These are phyloP conservation scores for Byssothecium circinans DNA, from an alignment of 2,329 filamentous ascomycete genomes.

Conservation along the genomic window DNA sequence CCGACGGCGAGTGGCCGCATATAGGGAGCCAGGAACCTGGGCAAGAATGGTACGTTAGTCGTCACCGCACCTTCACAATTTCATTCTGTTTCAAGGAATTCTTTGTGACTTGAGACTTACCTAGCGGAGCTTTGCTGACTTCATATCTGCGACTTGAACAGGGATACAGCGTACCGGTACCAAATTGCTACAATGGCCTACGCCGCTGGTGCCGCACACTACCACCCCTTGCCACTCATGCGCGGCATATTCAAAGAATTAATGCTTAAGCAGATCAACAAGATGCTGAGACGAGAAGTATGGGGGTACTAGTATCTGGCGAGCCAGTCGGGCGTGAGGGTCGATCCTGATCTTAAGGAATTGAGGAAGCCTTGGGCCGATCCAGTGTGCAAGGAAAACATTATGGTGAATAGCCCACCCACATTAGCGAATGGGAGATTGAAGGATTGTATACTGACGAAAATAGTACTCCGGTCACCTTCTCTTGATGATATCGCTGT, in stretches of 20 bases:
- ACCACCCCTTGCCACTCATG: constrained; percentile 43
- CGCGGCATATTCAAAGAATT: constrained; percentile 41
- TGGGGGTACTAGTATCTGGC: constrained; percentile 51
- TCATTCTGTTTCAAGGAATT: no score
- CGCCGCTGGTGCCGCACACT: constrained; percentile 42
- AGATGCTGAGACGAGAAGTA: constrained; percentile 48
- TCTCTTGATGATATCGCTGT: constrained; percentile 45
- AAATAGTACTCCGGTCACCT: constrained; percentile 44
- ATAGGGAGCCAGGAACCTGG: constrained; percentile 55
- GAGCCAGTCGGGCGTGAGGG: constrained; percentile 34
- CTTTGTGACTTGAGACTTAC: no score
- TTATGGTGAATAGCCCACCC: constrained; percentile 32
- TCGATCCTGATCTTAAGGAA: constrained; percentile 45
- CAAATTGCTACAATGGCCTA: constrained; percentile 49
- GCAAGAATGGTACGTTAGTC: constrained; percentile 45
- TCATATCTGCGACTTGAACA: constrained; percentile 6
- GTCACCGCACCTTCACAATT: no score
- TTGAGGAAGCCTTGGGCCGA: constrained; percentile 48
- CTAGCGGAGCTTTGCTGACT: no score
- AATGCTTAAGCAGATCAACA: constrained; percentile 41
- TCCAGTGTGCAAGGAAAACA: constrained; percentile 46
- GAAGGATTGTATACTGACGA: no score
- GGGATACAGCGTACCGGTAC: constrained; percentile 46
- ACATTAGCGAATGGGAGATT: neutral
- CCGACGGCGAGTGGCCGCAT: constrained; percentile 86